Base-by-base conservation (phyloP, 2,329 filamentous ascomycete species). In the Fusarium annulatum region DNA sequence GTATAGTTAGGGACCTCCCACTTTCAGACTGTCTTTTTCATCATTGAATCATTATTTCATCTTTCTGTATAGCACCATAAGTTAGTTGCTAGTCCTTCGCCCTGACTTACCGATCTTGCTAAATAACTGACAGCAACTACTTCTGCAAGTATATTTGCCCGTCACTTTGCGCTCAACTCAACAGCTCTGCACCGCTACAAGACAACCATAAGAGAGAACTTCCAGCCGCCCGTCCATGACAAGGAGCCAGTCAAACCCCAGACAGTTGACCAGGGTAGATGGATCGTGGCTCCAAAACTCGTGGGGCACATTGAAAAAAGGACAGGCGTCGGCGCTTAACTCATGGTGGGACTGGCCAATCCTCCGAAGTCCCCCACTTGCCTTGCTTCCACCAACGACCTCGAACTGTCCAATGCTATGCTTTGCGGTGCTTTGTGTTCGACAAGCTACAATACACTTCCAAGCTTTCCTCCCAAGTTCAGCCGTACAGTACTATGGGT, bases 271-370 rank as follows among this genome's bases (percentile, higher is more conserved):
- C 68, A 76, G 76, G 76, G 75, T 76, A 76, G 75, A 75, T 62
- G 63, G 65, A 66, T 69, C 69, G 67, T 76, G 65, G 69, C 60
- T 59, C 70, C 73, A 69, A 75, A 80, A 78, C 77, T 68, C 79
- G 79, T 80, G 80, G 83, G 83, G 82, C 84, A 86, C 86, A 87
- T 84, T 81, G 80, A 82, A 82, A 81, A 81, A 79, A 77, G 80
- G 84, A 85, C 86, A 87, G 85, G 84, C 84, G 81, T 85, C 84
- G 86, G 88, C 88, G 88, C 88, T 89, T 89, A 89, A 82, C 79
- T 80, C 79, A 80, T 75, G 81, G 72, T 79, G 79, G 83, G 76
- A 73, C 69, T 71, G 71, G 61, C 41, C 66, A 73, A 66, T 72
- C 71, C 71, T 73, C 71, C 56, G 56, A 48, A 72, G 55, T 57